Evolutionary conservation across 371 early-diverging fungal genomes (phyloP), one percentile per base, ranked within the genome.

Genomic region (Gilbertella persicaria): DNA sequence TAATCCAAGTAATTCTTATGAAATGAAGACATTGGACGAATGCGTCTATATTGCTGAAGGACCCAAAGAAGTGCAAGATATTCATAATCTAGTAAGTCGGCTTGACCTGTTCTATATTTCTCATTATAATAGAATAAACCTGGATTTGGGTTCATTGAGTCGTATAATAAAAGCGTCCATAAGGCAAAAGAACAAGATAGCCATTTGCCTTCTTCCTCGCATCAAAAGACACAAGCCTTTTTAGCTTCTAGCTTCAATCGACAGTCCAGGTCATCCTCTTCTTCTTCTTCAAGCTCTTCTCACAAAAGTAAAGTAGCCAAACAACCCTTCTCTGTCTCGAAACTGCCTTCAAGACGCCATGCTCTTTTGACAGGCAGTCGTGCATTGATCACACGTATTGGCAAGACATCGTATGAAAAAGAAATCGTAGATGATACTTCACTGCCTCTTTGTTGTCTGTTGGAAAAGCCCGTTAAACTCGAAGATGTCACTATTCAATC

Each of bases 1-100:
- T 35, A 91, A 91, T 45, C 91, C 91, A 4, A 81, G 82, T n/a
- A 63, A 75, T 50, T 63, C 68, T 14, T 88, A 88, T 51, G 45
- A 58, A 5, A 65, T 91, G 6, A 68, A 71, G 16, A 56, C 48
- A 2, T 60, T 59, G 12, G 91, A 91, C 56, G 59, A 77, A 10
- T 73, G 81, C 25, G 67, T 88, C 2, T 82, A 80, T 30, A 81
- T 91, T 45, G 86, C 87, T 13, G 88, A 87, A 51, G 75, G 83
- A 9, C 75, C 79, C 0, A 63, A 60, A 14, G 85, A 86, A 39
- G 49, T 86, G 29, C 55, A 66, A 4, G 77, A 72, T 39, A 75
- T 85, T 30, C 64, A 61, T 19, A 45, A 44, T 2, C 19, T 80
- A 66, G 77, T 69, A 64, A 50, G 53, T 46, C 33, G 7, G 17